A percentile compares a stretch with the other conserved stretches of the same genome.
These are phyloP conservation scores for Schizosaccharomyces lindneri DNA, from an alignment of 805 yeast species.

Conservation along the genomic window DNA sequence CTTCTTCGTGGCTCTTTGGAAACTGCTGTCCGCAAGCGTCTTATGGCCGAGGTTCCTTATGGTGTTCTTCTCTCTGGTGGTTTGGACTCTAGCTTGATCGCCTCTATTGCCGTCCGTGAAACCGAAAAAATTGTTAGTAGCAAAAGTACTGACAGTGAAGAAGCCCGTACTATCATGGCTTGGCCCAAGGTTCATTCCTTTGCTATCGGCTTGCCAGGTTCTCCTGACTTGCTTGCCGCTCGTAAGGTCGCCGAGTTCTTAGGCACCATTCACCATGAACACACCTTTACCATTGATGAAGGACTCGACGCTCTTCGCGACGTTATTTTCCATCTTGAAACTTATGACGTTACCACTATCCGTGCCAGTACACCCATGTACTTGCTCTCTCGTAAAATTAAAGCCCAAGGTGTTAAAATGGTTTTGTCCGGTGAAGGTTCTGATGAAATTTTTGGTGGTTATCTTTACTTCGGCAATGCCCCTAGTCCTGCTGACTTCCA, in stretches of 20 bases:
- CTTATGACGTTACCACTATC: conserved; percentile 94
- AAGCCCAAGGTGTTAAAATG: conserved; percentile 99
- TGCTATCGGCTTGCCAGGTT: conserved; percentile 90
- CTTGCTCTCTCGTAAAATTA: conserved; percentile 80
- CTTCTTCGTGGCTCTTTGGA: conserved; percentile 61
- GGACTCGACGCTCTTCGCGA: conserved; percentile 89
- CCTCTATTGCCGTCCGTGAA: conserved; percentile 92
- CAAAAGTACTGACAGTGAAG: conserved; percentile 73
- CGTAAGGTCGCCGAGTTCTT: conserved; percentile 87
- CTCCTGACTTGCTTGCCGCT: conserved; percentile 94
- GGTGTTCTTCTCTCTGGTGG: conserved; percentile 97
- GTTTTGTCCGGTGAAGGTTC: conserved; percentile 97
- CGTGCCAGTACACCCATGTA: conserved; percentile 99
- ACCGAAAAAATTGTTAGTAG: conserved; percentile 39
- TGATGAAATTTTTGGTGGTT: conserved; percentile 97
- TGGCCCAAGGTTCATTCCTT: conserved; percentile 69
- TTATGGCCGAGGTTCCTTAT: conserved; percentile 98
- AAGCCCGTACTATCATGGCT: conserved; percentile 45
- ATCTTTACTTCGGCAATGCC: conserved; percentile 89
- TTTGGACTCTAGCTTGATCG: conserved; percentile 85
- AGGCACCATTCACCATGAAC: conserved; percentile 93
- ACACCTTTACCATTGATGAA: conserved; percentile 86
- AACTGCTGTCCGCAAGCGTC: conserved; percentile 90
- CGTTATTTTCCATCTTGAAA: conserved; percentile 86
- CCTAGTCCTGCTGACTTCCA: conserved; percentile 88